Evolutionary conservation across 1,284 basidiomycete genomes (phyloP), one percentile per base, ranked within the genome.

Genomic region (Trichosporon coremiiforme): DNA sequence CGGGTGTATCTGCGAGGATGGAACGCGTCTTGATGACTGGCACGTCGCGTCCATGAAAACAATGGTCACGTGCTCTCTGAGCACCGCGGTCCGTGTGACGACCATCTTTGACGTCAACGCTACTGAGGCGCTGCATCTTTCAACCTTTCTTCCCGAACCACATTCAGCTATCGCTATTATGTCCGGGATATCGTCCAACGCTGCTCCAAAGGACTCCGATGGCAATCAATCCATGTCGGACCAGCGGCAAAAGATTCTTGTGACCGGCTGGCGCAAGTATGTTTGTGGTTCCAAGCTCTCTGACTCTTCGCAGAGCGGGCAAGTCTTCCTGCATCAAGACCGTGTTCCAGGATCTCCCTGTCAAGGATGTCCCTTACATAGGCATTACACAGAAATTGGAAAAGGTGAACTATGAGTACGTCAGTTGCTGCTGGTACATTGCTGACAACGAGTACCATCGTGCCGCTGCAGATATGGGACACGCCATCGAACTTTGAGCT

Each of bases 391-490:
- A 90, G 82, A 89, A 89, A 68, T 86, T 93, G 53, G 87, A 87
- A 65, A 91, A 90, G 75, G 88, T 91, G 77, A 84, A 87, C 55
- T 91, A 92, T 82, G 90, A 96, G 95, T 96, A 80, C 81, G 92
- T 70, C 12, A 63, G 25, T 10, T 50, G 63, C 63, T 31, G 33
- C 17, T 35, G 13, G 8, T 5, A 8, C 36, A 20, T 25, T 2
- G 33, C 64, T 65, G 6, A 69, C 45, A 10, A 9, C 12, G 78
- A 96, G 95, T 82, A 91, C 94, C 47, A 90, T 98, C 73, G 90
- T 97, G 69, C 92, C 93, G 0, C 88, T 98, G 29, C 92, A 98
- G 80, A 89, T 98, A 79, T 98, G 94, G 93, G 95, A 98, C 79
- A 93, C 93, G 73, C 96, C 96, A 0, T 92, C 93, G 33, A 92